Evolutionary conservation across 2,329 filamentous ascomycete species (phyloP), one percentile per base, ranked within the genome.

Genomic region (Endoconidiophora polonica): DNA sequence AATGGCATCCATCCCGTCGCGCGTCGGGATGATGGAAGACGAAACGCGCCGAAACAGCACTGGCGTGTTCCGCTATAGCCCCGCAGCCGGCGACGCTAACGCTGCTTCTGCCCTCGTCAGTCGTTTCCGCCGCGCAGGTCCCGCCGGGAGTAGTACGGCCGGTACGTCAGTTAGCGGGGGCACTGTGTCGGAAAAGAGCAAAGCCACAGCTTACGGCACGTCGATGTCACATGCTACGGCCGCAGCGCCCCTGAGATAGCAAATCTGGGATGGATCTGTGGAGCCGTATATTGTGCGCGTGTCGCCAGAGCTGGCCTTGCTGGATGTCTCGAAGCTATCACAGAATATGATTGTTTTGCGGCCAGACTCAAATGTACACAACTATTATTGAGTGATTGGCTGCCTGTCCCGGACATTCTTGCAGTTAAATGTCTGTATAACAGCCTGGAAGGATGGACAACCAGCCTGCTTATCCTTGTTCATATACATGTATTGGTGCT

Each of bases 1-100:
- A 2, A 33, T 33, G 5, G 12, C 26, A 33, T 33, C 26, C 14
- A 10, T 16, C 36, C 22, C 45, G 23, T 23, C 36, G 2, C 44
- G 45, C 22, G n/a, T 42, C 18, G 45, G 52, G 22, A 49, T 53
- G 44, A 53, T 50, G 52, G 52, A 53, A 24, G 47, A 50, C 36
- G 52, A 53, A 22, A 29, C 48, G 7, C 44, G 52, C 22, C 50
- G 46, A 3, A 47, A 44, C 14, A 50, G 47, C 18, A 44, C 38
- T 12, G 40, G 42, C 26, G 29, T 53, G 14, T 33, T 46, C 16
- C 37, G 38, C 36, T 46, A 33, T 33, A 53, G 44, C 33, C 29
- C 26, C 26, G 26, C 26, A 20, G 10, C 4, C 6, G 22, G 22
- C 41, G 41, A 16, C 29, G 36, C 36, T 5, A 46, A 44, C 38